Evolutionary conservation across 139 green algal genomes (phyloP), one percentile per base, ranked within the genome.

Genomic region (Asterochloris erici): DNA sequence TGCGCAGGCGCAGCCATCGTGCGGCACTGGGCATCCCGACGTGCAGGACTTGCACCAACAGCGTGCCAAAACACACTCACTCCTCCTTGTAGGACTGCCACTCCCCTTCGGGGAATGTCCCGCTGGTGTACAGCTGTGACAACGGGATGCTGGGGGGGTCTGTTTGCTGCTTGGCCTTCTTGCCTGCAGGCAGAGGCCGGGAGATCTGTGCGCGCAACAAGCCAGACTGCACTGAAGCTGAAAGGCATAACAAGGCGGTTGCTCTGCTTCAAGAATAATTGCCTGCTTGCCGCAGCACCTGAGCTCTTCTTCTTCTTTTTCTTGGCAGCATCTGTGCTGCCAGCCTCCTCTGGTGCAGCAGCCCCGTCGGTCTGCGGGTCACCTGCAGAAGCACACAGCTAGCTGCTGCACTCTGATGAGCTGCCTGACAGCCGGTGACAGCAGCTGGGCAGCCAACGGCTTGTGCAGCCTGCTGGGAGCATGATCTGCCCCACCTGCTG

Each of bases 81-180:
- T 96, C 90, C 11, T 96, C 91, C 54, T 89, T 90, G 88, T 99
- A 98, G 11, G 84, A 86, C 82, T 96, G 91, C 84, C 92, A 90
- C 85, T 99, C 93, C 0, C 93, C 95, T 83, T 94, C 89, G 1
- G 96, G 96, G 74, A 91, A 97, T 23, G 91, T 83, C 27, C 93
- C 95, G 12, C 85, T 81, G 13, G 92, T 92, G 87, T 97, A 99
- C 0, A 99, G 88, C 73, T 96, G 61, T 24, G 86, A 85, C 9
- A 99, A 90, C 0, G 97, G 96, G 12, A 99, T 87, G 24, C 79
- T 92, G 27, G 97, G 97, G 0, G 97, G 97, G 26, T 91, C 87
- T 1, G 97, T 99, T 86, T 99, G 97, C 69, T 89, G 61, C 79
- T 61, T 63, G n/a, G 73, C 83, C 74, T 90, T 90, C 63, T 82